Evolutionary conservation across 202 grass and related monocot genomes (phyloP), one percentile per base, ranked within the genome.

Genomic region (Carex sylvatica): DNA sequence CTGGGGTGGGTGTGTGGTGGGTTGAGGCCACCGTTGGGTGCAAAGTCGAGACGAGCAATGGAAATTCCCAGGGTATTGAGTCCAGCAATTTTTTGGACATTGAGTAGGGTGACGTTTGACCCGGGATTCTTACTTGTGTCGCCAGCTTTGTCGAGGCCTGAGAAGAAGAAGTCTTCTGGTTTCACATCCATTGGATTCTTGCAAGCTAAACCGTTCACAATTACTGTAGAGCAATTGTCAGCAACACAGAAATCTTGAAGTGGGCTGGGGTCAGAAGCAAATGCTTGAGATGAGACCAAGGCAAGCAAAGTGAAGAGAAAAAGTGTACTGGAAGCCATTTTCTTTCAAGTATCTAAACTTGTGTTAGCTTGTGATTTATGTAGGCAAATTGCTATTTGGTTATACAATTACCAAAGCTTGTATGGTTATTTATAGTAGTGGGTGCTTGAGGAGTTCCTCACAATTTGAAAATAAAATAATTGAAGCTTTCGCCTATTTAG

Each of bases 1-100:
- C 92, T 82, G n/a, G 92, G 92, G 84, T 94, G 90, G 81, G 73
- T 80, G 90, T 94, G 92, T n/a, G 87, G 78, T 28, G 92, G 87
- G 83, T 92, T 90, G 6, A 87, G 61, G 70, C 40, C 40, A 1
- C 40, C 7, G 7, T 44, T 44, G 40, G 40, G 40, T 44, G 40
- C 40, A 44, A 44, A 44, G 40, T 44, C 40, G 7, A 44, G 40
- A 44, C 40, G 40, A 1, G 40, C 40, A 44, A 44, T 44, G 8
- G 40, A 44, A 44, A 44, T 44, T 44, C 40, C 40, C 0, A 44
- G 40, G 40, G 40, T 44, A 9, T 44, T 44, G 7, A 44, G 40
- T 9, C 40, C 40, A 1, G 40, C 40, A 44, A 44, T 9, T 9
- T 44, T 44, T 9, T 44, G 7, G 7, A 44, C 40, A 44, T 44